These are phyloP conservation scores for Skeletonema menzelii DNA, from an alignment of 108 stramenopile species.

Conservation along the genomic window DNA sequence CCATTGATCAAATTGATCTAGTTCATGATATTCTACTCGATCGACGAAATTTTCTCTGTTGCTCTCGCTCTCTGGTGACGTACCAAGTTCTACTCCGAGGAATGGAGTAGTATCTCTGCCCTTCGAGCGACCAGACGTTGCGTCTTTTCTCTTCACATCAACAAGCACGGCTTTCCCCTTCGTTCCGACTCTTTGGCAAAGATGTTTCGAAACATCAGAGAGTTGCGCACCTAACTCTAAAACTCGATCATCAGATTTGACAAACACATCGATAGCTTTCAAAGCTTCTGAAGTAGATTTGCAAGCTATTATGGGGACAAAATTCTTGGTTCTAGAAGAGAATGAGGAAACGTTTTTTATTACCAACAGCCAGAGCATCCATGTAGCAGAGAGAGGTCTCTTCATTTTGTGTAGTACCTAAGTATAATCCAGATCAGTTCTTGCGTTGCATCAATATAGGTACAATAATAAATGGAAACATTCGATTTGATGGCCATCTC, in stretches of 20 bases:
- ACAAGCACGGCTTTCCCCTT: conserved; percentile 26
- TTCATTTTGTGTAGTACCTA: not conserved
- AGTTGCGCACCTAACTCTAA: not conserved
- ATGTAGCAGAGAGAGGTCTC: not conserved
- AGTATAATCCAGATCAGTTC: too few relatives aligned
- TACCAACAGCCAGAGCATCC: not conserved
- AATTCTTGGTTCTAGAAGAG: not conserved
- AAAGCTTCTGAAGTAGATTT: not conserved
- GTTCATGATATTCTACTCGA: conserved; percentile 6
- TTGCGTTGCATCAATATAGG: too few relatives aligned
- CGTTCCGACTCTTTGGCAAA: conserved; percentile 7
- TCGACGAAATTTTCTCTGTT: conserved; percentile 28
- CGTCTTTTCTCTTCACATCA: conserved; percentile 48
- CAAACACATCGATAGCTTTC: not conserved
- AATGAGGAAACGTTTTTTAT: not conserved
- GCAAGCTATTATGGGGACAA: not conserved
- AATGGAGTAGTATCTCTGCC: not conserved
- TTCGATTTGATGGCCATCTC: too few relatives aligned
- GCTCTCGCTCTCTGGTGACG: conserved; percentile 1
- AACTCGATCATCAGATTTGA: not conserved
- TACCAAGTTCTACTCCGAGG: too few relatives aligned
- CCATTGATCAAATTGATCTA: conserved; percentile 38
- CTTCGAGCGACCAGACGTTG: conserved; percentile 6
- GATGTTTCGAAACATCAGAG: not conserved
- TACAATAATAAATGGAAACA: too few relatives aligned